A percentile compares a stretch with the other conserved stretches of the same genome.
phyloP scores from a whole-genome alignment of 108 stramenopile species.

The Fragilaria crotonensis region DNA sequence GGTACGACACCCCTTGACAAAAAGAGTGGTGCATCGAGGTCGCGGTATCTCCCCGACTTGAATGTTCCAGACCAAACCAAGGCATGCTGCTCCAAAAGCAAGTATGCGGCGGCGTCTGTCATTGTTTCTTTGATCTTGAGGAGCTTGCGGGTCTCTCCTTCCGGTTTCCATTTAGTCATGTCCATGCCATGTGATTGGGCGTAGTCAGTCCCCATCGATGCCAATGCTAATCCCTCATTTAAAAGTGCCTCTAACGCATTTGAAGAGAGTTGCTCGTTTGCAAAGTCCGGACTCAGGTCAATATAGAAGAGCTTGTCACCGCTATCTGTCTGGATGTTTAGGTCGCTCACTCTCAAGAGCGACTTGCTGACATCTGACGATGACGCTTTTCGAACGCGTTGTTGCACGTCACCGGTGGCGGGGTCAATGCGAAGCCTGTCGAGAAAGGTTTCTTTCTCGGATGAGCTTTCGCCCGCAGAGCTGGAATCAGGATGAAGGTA shows the following conservation, averaged over 20 bases:
- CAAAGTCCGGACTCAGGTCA: constrained; percentile 20
- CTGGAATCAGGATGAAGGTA: too few relatives aligned
- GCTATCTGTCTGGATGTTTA: neutral
- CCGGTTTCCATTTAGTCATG: constrained; percentile 32
- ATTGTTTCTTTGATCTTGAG: constrained; percentile 11
- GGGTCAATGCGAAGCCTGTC: neutral
- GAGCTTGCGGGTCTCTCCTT: constrained; percentile 21
- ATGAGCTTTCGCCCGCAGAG: neutral
- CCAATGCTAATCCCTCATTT: constrained; percentile 11
- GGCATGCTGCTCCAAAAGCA: constrained; percentile 12
- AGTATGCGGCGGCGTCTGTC: constrained; percentile 10
- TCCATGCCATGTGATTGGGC: neutral
- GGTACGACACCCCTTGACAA: constrained; percentile 37
- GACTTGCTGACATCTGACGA: neutral
- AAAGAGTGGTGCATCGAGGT: constrained; percentile 21
- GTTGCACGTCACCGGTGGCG: neutral
- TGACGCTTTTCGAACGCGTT: neutral
- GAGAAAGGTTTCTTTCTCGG: neutral
- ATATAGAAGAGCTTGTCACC: constrained; percentile 10
- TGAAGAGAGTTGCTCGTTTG: constrained; percentile 4
- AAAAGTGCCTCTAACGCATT: constrained; percentile 17
- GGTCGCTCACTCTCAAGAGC: neutral
- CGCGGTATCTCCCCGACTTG: constrained; percentile 1
- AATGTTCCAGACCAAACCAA: constrained; percentile 33
- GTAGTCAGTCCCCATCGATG: neutral